Evolutionary conservation across 257 asterid species (phyloP).

Genomic region (Solanum dulcamara): DNA sequence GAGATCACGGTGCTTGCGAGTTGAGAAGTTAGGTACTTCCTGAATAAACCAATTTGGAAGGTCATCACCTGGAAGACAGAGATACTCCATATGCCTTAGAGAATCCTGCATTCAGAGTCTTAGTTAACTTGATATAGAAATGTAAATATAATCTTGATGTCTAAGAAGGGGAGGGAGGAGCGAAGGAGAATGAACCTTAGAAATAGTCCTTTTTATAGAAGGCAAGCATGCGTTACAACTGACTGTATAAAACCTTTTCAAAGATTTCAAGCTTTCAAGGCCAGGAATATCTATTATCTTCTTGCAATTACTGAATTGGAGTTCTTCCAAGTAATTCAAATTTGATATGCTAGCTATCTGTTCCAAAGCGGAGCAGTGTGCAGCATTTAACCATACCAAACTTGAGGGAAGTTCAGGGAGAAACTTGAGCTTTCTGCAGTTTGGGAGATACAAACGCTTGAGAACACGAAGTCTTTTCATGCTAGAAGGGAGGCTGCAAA

Average conservation of each 20-base stretch:
- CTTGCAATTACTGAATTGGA: background rate
- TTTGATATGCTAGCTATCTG: background rate
- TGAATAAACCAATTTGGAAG: conserved; percentile 20
- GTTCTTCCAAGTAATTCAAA: background rate
- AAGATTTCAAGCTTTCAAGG: conserved; percentile 14
- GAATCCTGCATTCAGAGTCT: conserved; percentile 12
- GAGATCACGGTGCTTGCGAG: conserved; percentile 4
- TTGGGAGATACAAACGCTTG: background rate
- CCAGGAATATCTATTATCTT: conserved; percentile 6
- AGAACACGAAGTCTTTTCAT: conserved; percentile 7
- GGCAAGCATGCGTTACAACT: conserved; percentile 10
- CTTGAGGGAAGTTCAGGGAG: background rate
- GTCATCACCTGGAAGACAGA: conserved; percentile 18
- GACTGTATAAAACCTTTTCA: conserved; percentile 12
- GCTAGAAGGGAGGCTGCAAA: conserved; percentile 16
- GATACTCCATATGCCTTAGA: conserved; percentile 2
- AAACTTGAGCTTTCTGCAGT: background rate
- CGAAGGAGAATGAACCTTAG: conserved; percentile 11
- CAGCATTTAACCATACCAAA: background rate
- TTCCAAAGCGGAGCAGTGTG: background rate
- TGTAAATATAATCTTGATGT: background rate
- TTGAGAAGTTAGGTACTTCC: conserved; percentile 5
- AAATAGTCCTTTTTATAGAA: background rate
- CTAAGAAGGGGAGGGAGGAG: background rate
- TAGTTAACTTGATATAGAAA: background rate